Evolutionary conservation across 2,329 filamentous ascomycete species (phyloP).

Genomic region (Calonectria pseudoreteaudii): DNA sequence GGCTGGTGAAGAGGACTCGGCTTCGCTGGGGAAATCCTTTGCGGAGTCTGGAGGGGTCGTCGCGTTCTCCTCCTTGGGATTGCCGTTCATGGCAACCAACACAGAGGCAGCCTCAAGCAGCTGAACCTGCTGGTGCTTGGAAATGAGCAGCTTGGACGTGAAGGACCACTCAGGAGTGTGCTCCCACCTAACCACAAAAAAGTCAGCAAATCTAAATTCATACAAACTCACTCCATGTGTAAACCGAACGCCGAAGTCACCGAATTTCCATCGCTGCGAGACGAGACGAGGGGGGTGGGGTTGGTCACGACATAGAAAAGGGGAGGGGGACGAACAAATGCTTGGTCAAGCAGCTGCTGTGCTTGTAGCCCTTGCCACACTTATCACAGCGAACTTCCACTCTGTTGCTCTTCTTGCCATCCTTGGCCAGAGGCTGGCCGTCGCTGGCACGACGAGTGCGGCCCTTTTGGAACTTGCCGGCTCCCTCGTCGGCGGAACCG

Average conservation of each 20-base stretch:
- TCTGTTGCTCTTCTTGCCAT: conserved; percentile 84
- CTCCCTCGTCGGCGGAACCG: conserved; percentile 66
- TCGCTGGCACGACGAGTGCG: conserved; percentile 80
- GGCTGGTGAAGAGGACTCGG: conserved; percentile 84
- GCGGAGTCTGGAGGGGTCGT: conserved; percentile 74
- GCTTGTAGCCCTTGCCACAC: conserved; percentile 99
- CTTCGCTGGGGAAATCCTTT: conserved; percentile 79
- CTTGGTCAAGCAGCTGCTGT: conserved; percentile 99
- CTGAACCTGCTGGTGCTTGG: conserved; percentile 99
- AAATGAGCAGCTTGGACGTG: conserved; percentile 97
- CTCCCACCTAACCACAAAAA: conserved; percentile 80
- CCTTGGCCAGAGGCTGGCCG: conserved; percentile 84
- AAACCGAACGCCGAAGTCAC: conserved; percentile 31
- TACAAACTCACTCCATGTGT: conserved; percentile 14
- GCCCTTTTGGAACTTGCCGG: conserved; percentile 60
- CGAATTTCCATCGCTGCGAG: conserved; percentile 14
- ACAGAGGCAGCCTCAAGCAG: conserved; percentile 97
- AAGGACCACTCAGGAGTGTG: conserved; percentile 98
- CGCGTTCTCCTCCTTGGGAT: conserved; percentile 59
- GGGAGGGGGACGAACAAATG: conserved; percentile 92
- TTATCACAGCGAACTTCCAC: conserved; percentile 95
- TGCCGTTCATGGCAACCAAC: conserved; percentile 86
- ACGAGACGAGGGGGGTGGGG: conserved; percentile 48
- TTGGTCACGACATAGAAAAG: conserved; percentile 56
- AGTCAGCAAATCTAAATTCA: conserved; percentile 43